These are phyloP conservation scores for Arabidopsis lyrata DNA, from an alignment of 441 rosid species.

Conservation along the genomic window DNA sequence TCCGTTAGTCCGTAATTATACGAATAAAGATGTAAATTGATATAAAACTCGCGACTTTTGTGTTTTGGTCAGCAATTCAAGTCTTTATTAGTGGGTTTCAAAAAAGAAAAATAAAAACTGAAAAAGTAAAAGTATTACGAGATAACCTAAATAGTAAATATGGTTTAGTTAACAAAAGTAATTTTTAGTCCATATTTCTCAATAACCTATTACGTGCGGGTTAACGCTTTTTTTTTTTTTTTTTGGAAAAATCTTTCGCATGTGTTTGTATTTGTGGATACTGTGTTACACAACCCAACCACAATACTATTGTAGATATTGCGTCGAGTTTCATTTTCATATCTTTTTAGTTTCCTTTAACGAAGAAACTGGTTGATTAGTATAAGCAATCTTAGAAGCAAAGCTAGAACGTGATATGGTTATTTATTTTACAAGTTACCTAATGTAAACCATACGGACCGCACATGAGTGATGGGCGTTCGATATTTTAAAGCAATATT, in stretches of 20 bases:
- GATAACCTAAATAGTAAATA: background rate
- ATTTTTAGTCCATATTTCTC: too few species aligned
- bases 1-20: background rate
- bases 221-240: too few species aligned
- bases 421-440: conserved; percentile 25
- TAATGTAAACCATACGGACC: conserved; percentile 8
- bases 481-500: background rate
- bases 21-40: background rate
- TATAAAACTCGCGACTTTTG: background rate
- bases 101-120: background rate
- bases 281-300: too few species aligned
- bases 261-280: too few species aligned
- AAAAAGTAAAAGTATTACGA: background rate
- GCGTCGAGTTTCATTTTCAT: too few species aligned
- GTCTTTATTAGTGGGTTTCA: background rate
- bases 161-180: background rate
- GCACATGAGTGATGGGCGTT: conserved; percentile 35
- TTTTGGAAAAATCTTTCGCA: too few species aligned
- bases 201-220: too few species aligned
- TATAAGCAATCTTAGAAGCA: conserved; percentile 33
- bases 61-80: background rate
- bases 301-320: too few species aligned
- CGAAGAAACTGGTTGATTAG: too few species aligned
- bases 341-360: background rate
- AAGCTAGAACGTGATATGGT: conserved; percentile 35